Evolutionary conservation across 2,329 filamentous ascomycete genomes (phyloP).

Genomic region (Blumeriella jaapii): DNA sequence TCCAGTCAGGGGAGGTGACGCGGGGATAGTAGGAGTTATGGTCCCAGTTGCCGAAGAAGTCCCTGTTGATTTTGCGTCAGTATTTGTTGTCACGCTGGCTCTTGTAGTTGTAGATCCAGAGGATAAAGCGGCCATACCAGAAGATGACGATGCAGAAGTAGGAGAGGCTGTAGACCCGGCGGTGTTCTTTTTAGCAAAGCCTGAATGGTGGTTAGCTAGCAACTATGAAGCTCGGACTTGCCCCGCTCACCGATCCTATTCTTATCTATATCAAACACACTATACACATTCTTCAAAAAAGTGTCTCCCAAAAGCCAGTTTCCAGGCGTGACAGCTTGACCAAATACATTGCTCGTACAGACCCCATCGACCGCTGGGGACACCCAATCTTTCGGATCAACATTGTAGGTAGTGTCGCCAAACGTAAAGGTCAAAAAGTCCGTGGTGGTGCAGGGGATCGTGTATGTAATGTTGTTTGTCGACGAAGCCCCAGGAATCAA

Average conservation of each 20-base stretch:
- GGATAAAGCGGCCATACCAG: slow-evolving; percentile 12
- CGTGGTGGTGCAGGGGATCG: slow-evolving; percentile 60
- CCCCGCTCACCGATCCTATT: slow-evolving; percentile 49
- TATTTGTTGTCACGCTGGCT: slow-evolving; percentile 1
- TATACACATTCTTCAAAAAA: slow-evolving; percentile 84
- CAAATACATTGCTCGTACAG: slow-evolving; percentile 65
- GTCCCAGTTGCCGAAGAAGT: slow-evolving; percentile 4
- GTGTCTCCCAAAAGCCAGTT: slow-evolving; percentile 74
- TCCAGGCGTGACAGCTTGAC: slow-evolving; percentile 50
- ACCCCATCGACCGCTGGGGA: slow-evolving; percentile 27
- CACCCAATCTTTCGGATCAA: slow-evolving; percentile 64
- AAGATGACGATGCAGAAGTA: slow-evolving; percentile 10
- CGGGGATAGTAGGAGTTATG: neutral
- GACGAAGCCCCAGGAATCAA: slow-evolving; percentile 46
- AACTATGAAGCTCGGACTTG: neutral
- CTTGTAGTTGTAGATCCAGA: slow-evolving; percentile 5
- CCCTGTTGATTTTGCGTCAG: slow-evolving; percentile 7
- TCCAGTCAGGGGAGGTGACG: slow-evolving; percentile 21
- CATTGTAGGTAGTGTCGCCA: slow-evolving; percentile 51
- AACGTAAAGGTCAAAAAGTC: slow-evolving; percentile 54
- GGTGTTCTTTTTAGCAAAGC: slow-evolving; percentile 14
- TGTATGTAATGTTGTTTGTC: slow-evolving; percentile 50
- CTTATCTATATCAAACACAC: slow-evolving; percentile 69
- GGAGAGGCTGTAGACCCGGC: slow-evolving; percentile 8
- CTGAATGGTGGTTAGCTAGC: slow-evolving; percentile 12